Base-by-base conservation (phyloP, 2,329 filamentous ascomycete species). In the Alternaria arborescens region DNA sequence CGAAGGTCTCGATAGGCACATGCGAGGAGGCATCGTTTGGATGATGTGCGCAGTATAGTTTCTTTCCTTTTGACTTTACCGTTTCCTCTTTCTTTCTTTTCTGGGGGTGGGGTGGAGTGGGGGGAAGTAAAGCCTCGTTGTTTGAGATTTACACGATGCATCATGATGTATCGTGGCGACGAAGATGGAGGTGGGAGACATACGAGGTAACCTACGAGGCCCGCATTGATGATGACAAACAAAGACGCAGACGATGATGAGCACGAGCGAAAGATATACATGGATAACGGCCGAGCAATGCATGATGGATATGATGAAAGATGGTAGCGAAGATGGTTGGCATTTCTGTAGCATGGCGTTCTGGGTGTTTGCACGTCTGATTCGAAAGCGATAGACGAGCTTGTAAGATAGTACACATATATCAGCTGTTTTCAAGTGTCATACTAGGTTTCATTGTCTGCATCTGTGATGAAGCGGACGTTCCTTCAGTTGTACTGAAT, bases 291-390 rank as follows among this genome's bases (percentile, higher is more conserved):
- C 40, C 32, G 57, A 60, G 46, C 52, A 55, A 50, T 38, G 52
- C 43, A 52, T 41, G 38, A 46, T 41, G 51, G 12, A 36, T 40
- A 38, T 7, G 34, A 38, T 18, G 43, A 26, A 26, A 51, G 36
- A 44, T 18, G 22, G 46, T 38, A 32, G 34, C 20, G 46, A 50
- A 50, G 43, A 48, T 48, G 11, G 30, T 40, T 51, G 47, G 47
- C 26, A 55, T 36, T 42, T 60, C 26, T 57, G 34, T 46, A 51
- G 52, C 52, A 51, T 18, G 58, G 54, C 48, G 54, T 61, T 60
- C 11, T 55, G 22, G 46, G n/a, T 55, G 14, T 57, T 50, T 46
- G 41, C 40, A 22, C 24, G 34, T 36, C 40, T 53, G 20, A 32
- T 26, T 34, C 46, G 24, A 28, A 30, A 44, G 40, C 18, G 20